Evolutionary conservation across 164 flowering plant species (phyloP).

Genomic region (Echeveria elegans): DNA sequence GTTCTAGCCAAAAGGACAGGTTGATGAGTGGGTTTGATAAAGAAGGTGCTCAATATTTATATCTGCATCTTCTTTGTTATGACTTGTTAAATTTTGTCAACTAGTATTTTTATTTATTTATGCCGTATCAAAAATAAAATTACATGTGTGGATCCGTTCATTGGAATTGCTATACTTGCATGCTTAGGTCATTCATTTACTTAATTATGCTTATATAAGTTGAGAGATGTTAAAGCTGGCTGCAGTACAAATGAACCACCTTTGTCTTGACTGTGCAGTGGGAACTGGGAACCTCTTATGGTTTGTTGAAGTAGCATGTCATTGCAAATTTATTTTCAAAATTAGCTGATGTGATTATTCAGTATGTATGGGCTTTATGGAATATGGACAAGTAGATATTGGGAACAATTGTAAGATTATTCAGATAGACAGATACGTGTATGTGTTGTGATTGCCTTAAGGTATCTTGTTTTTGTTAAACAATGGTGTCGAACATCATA

Average conservation of each 20-base stretch:
- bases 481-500: neutral
- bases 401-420: neutral
- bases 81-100: too few species aligned
- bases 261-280: neutral
- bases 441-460: neutral
- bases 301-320: neutral
- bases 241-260: neutral
- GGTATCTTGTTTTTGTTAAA: neutral
- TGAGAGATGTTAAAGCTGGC: neutral
- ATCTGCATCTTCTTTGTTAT: too few species aligned
- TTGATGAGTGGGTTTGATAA: too few species aligned
- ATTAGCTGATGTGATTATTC: neutral
- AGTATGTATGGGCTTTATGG: neutral
- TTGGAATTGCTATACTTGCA: neutral
- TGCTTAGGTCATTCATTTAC: too few species aligned
- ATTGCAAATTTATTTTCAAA: neutral
- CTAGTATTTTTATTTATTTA: too few species aligned
- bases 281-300: neutral
- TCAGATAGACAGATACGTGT: constrained; percentile 1
- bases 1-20: too few species aligned
- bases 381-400: neutral
- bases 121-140: neutral
- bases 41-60: too few species aligned
- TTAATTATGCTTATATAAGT: neutral
- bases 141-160: neutral